These are phyloP conservation scores for Verticillium alfalfae DNA, from an alignment of 2,329 filamentous ascomycete genomes.

Conservation along the genomic window DNA sequence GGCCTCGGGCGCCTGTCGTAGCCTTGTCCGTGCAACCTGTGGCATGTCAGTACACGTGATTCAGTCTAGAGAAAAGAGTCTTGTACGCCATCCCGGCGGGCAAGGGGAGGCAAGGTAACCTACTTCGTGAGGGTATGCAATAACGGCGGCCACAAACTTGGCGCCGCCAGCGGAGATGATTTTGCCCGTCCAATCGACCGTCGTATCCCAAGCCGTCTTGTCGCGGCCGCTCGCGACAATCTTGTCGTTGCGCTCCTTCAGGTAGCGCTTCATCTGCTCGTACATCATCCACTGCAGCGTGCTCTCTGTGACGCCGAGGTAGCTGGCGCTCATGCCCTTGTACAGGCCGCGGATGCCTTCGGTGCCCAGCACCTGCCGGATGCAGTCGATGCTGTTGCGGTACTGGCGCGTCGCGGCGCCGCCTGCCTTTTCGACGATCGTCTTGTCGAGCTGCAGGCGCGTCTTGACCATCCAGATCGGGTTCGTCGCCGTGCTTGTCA, in stretches of 20 bases:
- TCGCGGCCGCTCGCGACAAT: constrained; percentile 53
- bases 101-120: constrained; percentile 14
- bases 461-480: constrained; percentile 98
- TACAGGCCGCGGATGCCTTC: constrained; percentile 83
- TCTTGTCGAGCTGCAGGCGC: constrained; percentile 84
- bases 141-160: constrained; percentile 77
- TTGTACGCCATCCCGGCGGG: background rate
- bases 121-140: constrained; percentile 92
- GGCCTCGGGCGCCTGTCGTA: constrained; percentile 76
- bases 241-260: constrained; percentile 58
- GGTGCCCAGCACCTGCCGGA: constrained; percentile 71
- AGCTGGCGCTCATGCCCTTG: constrained; percentile 85
- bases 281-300: constrained; percentile 93
- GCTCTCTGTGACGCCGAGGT: constrained; percentile 84
- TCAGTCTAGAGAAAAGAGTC: background rate
- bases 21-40: constrained; percentile 72
- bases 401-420: constrained; percentile 61
- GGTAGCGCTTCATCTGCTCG: constrained; percentile 79
- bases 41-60: constrained; percentile 6
- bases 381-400: constrained; percentile 82
- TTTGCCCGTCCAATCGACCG: constrained; percentile 74
- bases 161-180: constrained; percentile 73
- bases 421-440: constrained; percentile 57
- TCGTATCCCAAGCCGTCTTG: constrained; percentile 66
- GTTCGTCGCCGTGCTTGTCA: constrained; percentile 87